A percentile compares a stretch with the other conserved stretches of the same genome.
Conservation (phyloP, 441 rosid species). For the Gossypium aridum region DNA sequence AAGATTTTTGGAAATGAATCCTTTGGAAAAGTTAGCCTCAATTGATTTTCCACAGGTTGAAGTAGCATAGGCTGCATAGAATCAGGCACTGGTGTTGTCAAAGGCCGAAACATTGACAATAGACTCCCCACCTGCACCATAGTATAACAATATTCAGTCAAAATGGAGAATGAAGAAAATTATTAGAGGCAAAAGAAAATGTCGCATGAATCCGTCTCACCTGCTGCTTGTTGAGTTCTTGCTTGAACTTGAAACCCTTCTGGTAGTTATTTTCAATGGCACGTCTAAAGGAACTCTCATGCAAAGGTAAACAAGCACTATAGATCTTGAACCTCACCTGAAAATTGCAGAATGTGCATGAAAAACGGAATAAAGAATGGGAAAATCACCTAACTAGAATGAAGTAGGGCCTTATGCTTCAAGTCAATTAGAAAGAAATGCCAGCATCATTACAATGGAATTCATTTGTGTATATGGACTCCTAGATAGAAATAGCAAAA, state of each 20-base stretch:
- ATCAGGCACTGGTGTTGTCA: slow-evolving; percentile 20
- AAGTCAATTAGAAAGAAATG: neutral
- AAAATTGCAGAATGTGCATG: neutral
- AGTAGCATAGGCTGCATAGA: slow-evolving; percentile 14
- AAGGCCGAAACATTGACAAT: slow-evolving; percentile 36
- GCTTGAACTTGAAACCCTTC: slow-evolving; percentile 37
- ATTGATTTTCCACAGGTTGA: slow-evolving; percentile 18
- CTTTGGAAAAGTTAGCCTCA: slow-evolving; percentile 22
- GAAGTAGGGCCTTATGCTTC: neutral
- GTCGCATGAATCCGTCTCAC: slow-evolving; percentile 22
- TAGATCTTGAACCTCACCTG: slow-evolving; percentile 49
- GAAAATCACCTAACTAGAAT: neutral
- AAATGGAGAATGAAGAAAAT: neutral
- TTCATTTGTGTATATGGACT: neutral
- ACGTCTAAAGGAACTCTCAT: slow-evolving; percentile 36
- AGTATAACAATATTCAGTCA: neutral
- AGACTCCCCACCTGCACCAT: slow-evolving; percentile 37
- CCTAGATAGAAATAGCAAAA: neutral
- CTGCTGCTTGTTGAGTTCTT: slow-evolving; percentile 41
- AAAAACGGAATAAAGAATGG: neutral
- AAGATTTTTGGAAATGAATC: slow-evolving; percentile 18
- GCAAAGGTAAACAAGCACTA: slow-evolving; percentile 44
- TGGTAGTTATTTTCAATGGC: slow-evolving; percentile 36
- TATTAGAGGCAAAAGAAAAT: neutral
- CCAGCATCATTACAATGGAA: slow-evolving; percentile 2